Conservation (phyloP, 2,329 filamentous ascomycete genomes). For the Fusarium sulawesiense region DNA sequence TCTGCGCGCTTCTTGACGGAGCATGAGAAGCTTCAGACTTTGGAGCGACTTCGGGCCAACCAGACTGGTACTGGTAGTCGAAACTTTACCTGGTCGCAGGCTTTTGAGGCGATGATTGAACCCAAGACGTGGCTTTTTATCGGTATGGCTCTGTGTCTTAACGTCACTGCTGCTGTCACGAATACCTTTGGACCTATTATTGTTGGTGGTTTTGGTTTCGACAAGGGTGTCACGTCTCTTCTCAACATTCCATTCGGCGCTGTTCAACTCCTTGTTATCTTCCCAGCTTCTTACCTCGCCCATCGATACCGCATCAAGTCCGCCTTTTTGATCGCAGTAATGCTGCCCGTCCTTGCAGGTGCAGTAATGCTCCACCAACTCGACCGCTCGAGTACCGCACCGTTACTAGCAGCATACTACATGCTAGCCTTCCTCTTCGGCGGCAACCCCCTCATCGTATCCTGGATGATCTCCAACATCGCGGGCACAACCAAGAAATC, state of each 20-base stretch:
- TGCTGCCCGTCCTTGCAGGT: slow-evolving; percentile 71
- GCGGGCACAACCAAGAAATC: slow-evolving; percentile 76
- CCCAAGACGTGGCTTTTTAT: slow-evolving; percentile 70
- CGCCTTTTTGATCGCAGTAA: slow-evolving; percentile 62
- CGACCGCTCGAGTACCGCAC: slow-evolving; percentile 52
- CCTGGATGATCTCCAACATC: slow-evolving; percentile 77
- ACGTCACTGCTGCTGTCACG: slow-evolving; percentile 71
- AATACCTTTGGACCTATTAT: slow-evolving; percentile 75
- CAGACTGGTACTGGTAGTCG: slow-evolving; percentile 80
- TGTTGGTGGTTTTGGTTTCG: slow-evolving; percentile 68
- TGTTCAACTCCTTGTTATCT: slow-evolving; percentile 69
- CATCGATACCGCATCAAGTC: slow-evolving; percentile 69
- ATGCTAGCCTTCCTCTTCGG: slow-evolving; percentile 74
- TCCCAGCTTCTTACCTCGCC: slow-evolving; percentile 68
- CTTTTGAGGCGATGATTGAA: slow-evolving; percentile 62
- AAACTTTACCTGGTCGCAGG: slow-evolving; percentile 75
- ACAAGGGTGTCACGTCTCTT: slow-evolving; percentile 67
- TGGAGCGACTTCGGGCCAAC: slow-evolving; percentile 79
- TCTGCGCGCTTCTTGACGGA: slow-evolving; percentile 69
- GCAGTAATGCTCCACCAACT: slow-evolving; percentile 67
- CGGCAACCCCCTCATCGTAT: slow-evolving; percentile 72
- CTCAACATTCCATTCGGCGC: slow-evolving; percentile 76
- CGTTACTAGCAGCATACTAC: slow-evolving; percentile 71
- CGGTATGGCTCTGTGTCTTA: slow-evolving; percentile 69
- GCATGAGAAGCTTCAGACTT: slow-evolving; percentile 73